These are phyloP conservation scores for Ambrosiella beaveri DNA, from an alignment of 2,329 filamentous ascomycete genomes.

Conservation along the genomic window DNA sequence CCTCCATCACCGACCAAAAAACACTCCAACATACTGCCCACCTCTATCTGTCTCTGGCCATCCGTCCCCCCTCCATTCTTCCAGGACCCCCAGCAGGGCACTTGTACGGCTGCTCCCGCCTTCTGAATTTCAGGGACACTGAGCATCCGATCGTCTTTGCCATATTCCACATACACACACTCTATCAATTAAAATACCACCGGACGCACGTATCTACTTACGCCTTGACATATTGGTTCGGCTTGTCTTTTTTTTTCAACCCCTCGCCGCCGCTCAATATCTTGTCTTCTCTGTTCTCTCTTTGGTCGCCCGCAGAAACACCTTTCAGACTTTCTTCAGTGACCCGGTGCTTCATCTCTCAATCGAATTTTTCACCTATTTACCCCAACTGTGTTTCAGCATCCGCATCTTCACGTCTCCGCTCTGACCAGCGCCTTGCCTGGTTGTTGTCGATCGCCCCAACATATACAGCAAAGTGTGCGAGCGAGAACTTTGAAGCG, in stretches of 20 bases:
- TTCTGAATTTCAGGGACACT: neutral
- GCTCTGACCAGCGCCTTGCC: constrained; percentile 4
- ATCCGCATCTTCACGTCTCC: constrained; percentile 1
- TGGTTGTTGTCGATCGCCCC: neutral
- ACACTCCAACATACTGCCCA: neutral
- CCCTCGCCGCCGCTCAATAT: too few species aligned
- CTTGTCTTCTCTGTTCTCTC: too few species aligned
- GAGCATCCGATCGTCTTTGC: too few species aligned
- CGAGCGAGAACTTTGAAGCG: neutral
- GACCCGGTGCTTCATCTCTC: neutral
- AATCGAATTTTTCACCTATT: neutral
- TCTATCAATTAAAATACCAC: too few species aligned
- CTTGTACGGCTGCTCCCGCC: neutral
- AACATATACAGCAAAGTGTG: neutral
- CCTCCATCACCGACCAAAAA: too few species aligned
- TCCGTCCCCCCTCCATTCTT: neutral
- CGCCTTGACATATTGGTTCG: too few species aligned
- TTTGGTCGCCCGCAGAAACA: too few species aligned
- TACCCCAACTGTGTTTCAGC: constrained; percentile 5
- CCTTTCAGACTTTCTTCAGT: neutral
- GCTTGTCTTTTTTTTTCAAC: too few species aligned
- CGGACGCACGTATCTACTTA: too few species aligned
- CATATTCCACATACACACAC: too few species aligned
- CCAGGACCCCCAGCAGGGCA: neutral
- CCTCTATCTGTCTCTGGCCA: neutral